A percentile compares a stretch with the other conserved stretches of the same genome.
phyloP scores from a whole-genome alignment of 805 yeast genomes.

The Saturnispora halmiae region DNA sequence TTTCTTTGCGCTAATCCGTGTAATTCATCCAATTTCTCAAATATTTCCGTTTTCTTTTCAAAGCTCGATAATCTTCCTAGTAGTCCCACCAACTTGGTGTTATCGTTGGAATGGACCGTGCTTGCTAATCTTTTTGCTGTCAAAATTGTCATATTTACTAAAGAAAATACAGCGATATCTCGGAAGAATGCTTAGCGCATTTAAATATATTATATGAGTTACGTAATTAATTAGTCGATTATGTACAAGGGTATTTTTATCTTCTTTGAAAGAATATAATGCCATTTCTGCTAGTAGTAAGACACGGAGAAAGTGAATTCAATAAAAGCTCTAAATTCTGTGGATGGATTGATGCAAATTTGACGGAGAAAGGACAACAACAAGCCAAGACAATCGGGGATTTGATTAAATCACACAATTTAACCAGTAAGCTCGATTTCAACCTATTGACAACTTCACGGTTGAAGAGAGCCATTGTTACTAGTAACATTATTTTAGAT shows the following conservation, averaged over 20 bases:
- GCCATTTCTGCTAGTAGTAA: slow-evolving; percentile 41
- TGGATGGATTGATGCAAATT: slow-evolving; percentile 76
- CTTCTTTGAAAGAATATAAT: too few relatives aligned
- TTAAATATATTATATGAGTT: too few relatives aligned
- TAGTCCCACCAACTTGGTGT: slow-evolving; percentile 23
- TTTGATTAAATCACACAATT: slow-evolving; percentile 35
- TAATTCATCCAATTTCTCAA: slow-evolving; percentile 26
- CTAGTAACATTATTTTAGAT: slow-evolving; percentile 57
- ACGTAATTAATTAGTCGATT: too few relatives aligned
- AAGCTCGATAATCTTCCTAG: slow-evolving; percentile 25
- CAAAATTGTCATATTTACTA: neutral
- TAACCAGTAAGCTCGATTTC: slow-evolving; percentile 35
- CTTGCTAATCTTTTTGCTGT: slow-evolving; percentile 7
- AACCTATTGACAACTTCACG: slow-evolving; percentile 46
- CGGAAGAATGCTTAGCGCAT: too few relatives aligned
- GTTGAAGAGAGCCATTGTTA: slow-evolving; percentile 65
- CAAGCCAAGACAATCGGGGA: slow-evolving; percentile 64
- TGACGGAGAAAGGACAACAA: slow-evolving; percentile 55
- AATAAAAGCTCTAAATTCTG: slow-evolving; percentile 69
- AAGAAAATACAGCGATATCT: too few relatives aligned
- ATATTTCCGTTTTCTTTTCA: slow-evolving; percentile 21
- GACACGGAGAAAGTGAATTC: slow-evolving; percentile 82
- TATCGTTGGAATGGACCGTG: slow-evolving; percentile 22
- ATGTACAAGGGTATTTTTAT: too few relatives aligned
- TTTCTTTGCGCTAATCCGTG: slow-evolving; percentile 26